These are phyloP conservation scores for Aquilaria agallochum DNA, from an alignment of 441 rosid species.

Conservation along the genomic window DNA sequence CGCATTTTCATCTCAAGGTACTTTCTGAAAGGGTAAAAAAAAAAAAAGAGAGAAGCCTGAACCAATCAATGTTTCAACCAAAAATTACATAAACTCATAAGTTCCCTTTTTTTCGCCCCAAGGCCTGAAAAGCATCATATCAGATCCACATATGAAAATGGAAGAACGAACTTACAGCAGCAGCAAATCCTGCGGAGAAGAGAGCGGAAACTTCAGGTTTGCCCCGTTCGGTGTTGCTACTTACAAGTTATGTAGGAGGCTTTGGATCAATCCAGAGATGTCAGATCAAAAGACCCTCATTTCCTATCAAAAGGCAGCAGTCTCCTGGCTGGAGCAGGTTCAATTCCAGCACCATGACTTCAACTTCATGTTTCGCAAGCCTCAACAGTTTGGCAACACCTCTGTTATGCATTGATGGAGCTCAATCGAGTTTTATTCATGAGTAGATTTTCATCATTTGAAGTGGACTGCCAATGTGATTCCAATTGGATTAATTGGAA, in stretches of 20 bases:
- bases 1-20: constrained; percentile 34
- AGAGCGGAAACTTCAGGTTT: constrained; percentile 12
- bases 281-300: constrained; percentile 9
- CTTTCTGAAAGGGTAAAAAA: not conserved
- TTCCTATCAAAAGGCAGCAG: constrained; percentile 17
- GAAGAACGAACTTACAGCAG: not conserved
- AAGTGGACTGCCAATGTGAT: too few species aligned
- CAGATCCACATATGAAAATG: not conserved
- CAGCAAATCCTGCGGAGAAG: not conserved
- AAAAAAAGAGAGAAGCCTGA: too few species aligned
- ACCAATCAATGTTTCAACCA: too few species aligned
- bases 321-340: constrained; percentile 23
- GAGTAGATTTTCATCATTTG: too few species aligned
- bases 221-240: constrained; percentile 32
- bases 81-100: too few species aligned
- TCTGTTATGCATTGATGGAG: too few species aligned
- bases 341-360: constrained; percentile 36
- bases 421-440: too few species aligned
- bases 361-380: constrained; percentile 21
- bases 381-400: not conserved
- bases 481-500: too few species aligned
- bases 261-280: constrained; percentile 33
- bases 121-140: too few species aligned
- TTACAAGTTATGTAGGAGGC: constrained; percentile 26
- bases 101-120: too few species aligned